Evolutionary conservation across 768 basidiomycete species (phyloP), one percentile per base, ranked within the genome.

Genomic region (Tulasnella sp.): DNA sequence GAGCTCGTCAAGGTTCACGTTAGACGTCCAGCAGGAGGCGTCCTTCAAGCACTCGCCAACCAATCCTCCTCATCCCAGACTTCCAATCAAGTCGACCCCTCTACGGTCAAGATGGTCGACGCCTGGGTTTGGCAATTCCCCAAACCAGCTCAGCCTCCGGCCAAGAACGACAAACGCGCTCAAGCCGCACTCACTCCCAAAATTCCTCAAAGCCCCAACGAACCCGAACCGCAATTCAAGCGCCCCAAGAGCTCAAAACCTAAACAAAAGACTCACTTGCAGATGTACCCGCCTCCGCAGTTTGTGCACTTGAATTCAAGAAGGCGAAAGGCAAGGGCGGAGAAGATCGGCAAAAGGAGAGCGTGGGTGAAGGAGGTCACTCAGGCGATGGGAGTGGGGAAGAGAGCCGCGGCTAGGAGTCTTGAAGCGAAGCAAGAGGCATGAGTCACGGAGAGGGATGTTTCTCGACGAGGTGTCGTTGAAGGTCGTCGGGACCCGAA

Each of bases 1-100:
- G 73, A 74, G 25, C 42, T 74, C n/a, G 54, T 49, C 15, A 74
- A 74, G 49, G 73, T 64, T 25, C 54, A 74, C 54, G 36, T 38
- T 5, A 74, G 14, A 64, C 25, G 58, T 15, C 58, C 58, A 11
- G 58, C 58, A 31, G 58, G 58, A 64, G 58, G 25, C 58, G 58
- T 31, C 11, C 58, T 64, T 31, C 58, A 25, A 64, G 58, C 58
- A 19, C 45, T 49, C 19, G 45, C 45, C 45, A 49, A 64, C 25
- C 58, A 64, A 64, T 64, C 58, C 58, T 22, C 52, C 52, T 64
- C 58, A 12, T 64, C 58, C 58, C 12, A 25, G 11, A 64, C 58
- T 7, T 9, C 58, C 58, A 64, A 22, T 25, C 8, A 22, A 25
- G 12, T n/a, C 25, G 68, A 70, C 36, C 37, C 68, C 4, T 39